A percentile compares a stretch with the other conserved stretches of the same genome.
phyloP scores from a whole-genome alignment of 176 grass and related monocot genomes.

The Poa pratensis region DNA sequence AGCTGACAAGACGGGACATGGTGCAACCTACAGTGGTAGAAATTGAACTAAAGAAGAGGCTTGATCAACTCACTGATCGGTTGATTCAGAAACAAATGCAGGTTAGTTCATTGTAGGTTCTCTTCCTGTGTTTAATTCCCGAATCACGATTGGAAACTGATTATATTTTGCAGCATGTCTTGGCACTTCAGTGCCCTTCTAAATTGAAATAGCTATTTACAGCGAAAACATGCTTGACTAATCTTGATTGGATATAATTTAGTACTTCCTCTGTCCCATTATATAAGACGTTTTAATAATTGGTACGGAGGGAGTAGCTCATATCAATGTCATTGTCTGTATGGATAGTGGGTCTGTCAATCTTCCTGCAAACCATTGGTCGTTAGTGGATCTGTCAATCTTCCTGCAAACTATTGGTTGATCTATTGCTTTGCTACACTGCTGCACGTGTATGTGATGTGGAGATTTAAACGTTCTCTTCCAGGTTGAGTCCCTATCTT shows the following conservation, averaged over 20 bases:
- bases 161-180: constrained; percentile 5
- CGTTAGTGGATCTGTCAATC: not conserved
- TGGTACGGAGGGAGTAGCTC: not conserved
- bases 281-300: too few relatives aligned
- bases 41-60: constrained; percentile 86
- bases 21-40: constrained; percentile 83
- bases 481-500: constrained; percentile 84
- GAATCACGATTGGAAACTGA: not conserved
- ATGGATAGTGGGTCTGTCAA: not conserved
- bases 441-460: not conserved
- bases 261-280: too few relatives aligned
- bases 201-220: too few relatives aligned
- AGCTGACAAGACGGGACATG: constrained; percentile 73
- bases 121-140: not conserved
- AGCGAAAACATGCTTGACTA: too few relatives aligned
- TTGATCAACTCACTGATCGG: constrained; percentile 95
- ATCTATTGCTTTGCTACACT: constrained; percentile 15
- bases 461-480: constrained; percentile 6
- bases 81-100: constrained; percentile 98
- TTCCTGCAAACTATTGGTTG: not conserved
- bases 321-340: not conserved
- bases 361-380: not conserved
- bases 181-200: too few relatives aligned
- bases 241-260: too few relatives aligned
- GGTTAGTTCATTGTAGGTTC: constrained; percentile 42